Base-by-base conservation (phyloP, 2,329 filamentous ascomycete genomes). In the Chaetomium olivaceum region DNA sequence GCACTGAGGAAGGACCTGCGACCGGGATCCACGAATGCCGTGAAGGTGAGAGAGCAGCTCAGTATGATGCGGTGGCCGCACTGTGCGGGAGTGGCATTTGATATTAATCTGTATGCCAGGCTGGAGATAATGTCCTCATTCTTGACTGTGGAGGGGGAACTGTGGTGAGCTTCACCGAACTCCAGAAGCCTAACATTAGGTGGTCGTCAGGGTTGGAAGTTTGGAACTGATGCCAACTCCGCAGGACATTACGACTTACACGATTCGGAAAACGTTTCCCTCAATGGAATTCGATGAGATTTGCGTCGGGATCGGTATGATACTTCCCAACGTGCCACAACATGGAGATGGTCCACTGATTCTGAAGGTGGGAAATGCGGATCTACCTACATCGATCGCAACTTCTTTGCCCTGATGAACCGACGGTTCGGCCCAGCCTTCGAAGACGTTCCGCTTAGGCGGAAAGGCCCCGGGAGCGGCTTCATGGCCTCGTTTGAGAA, bases 401-500 rank as follows among this genome's bases (percentile, higher is more conserved):
- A 59, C n/a, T 59, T 59, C 27, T 16, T 59, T 39, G 31, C 31
- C 14, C 43, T 50, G 6, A 59, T 59, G 57, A 21, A 19, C 3
- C 23, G 23, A n/a, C 57, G 57, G 9, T 59, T 59, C 27, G 57
- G 57, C 5, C 1, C 23, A 12, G 57, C 57, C 25, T 59, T 59
- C 43, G 57, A 59, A 59, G 14, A 50, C 43, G 57, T 59, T 16
- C 57, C 57, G 7, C 16, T 6, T 1, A 50, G 25, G 25, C 57
- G 57, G 19, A 59, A 14, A 59, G 46, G 43, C 3, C 57, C 57
- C 9, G 43, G 39, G 7, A 59, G 57, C 57, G 57, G 50, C 39
- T 59, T 59, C 43, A 59, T 59, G 57, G 25, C 43, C 9, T 59
- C 57, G 19, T 59, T 59, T 23, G 57, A 59, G 25, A 59, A 59